Percentiles rank a stretch among this genome's conserved stretches.
Conservation (phyloP, 345 rosid species). For the Populus euphratica region DNA sequence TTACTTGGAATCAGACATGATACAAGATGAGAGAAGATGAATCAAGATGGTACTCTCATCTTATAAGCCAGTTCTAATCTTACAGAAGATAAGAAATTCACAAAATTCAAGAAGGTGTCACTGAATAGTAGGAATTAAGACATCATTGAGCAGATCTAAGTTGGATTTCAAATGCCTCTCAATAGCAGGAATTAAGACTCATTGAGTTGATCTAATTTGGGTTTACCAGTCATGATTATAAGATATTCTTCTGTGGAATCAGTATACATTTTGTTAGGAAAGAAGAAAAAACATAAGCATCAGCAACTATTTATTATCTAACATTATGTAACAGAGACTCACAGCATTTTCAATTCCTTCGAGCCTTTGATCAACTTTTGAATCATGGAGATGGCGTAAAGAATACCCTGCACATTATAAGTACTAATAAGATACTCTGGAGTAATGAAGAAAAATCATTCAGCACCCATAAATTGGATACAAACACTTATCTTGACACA, state of each 20-base stretch:
- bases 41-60: neutral
- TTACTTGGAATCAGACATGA: neutral
- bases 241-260: too few relatives aligned
- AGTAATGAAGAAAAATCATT: neutral
- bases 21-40: neutral
- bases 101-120: too few relatives aligned
- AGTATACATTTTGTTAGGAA: neutral
- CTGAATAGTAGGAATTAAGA: too few relatives aligned
- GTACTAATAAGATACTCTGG: neutral
- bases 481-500: neutral
- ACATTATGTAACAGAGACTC: constrained; percentile 14
- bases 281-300: neutral
- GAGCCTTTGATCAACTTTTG: constrained; percentile 32
- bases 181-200: too few relatives aligned
- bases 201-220: too few relatives aligned
- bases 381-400: constrained; percentile 25
- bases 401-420: constrained; percentile 24
- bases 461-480: neutral
- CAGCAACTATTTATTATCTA: neutral
- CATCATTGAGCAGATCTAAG: too few relatives aligned
- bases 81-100: neutral
- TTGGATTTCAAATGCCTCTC: too few relatives aligned
- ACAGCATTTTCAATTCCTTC: constrained; percentile 33
- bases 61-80: too few relatives aligned
- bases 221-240: too few relatives aligned